phyloP scores from a whole-genome alignment of 257 asterid species.

The Primulina eburnea region DNA sequence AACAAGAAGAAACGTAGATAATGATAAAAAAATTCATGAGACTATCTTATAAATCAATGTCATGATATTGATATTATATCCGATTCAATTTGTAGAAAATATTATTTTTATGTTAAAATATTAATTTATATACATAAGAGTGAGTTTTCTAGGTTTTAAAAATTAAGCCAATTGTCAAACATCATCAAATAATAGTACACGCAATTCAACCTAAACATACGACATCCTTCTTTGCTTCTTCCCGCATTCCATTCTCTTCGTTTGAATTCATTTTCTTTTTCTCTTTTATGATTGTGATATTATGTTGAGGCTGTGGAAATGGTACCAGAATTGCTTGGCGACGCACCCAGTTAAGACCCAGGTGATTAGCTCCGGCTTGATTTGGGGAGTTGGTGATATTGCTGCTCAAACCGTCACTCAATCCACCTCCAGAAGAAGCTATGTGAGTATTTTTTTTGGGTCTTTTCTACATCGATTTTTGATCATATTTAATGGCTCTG shows the following conservation, averaged over 20 bases:
- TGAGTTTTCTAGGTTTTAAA: too few relatives aligned
- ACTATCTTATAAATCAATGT: too few relatives aligned
- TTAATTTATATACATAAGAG: too few relatives aligned
- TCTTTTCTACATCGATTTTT: background rate
- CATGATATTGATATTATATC: too few relatives aligned
- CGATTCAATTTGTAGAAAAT: too few relatives aligned
- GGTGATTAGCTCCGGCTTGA: conserved; percentile 76
- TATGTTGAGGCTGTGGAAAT: conserved; percentile 76
- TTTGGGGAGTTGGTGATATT: conserved; percentile 80
- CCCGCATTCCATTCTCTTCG: background rate
- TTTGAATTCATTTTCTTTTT: background rate
- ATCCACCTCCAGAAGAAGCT: conserved; percentile 41
- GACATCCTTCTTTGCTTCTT: background rate
- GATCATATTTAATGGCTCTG: conserved; percentile 3
- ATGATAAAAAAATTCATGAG: too few relatives aligned
- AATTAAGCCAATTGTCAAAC: too few relatives aligned
- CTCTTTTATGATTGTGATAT: conserved; percentile 19
- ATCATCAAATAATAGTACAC: too few relatives aligned
- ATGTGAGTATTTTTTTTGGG: conserved; percentile 31
- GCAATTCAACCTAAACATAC: too few relatives aligned
- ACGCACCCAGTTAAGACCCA: conserved; percentile 79
- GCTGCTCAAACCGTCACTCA: conserved; percentile 78
- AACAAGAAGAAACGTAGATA: too few relatives aligned
- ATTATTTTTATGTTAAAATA: too few relatives aligned
- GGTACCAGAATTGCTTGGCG: conserved; percentile 72